Conservation (phyloP, 2,329 filamentous ascomycete species). For the Aureobasidium sp. region DNA sequence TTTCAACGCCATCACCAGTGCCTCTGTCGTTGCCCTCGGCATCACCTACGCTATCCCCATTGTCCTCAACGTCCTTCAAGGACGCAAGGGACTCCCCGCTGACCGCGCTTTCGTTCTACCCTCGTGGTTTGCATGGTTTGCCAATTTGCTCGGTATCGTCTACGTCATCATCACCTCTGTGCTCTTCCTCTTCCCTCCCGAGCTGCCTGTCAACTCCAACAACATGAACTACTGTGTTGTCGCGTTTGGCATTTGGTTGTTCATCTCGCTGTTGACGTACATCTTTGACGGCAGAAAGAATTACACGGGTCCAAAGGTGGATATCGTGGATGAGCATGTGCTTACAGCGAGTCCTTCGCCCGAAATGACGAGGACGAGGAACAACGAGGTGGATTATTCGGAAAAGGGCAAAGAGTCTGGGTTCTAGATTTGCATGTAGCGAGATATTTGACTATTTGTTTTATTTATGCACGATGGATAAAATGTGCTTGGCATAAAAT, state of each 20-base stretch:
- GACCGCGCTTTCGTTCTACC: constrained; percentile 51
- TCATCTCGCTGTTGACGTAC: constrained; percentile 54
- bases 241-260: constrained; percentile 51
- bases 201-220: constrained; percentile 53
- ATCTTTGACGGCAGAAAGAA: constrained; percentile 55
- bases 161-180: constrained; percentile 67
- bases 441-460: background rate
- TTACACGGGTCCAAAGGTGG: constrained; percentile 44
- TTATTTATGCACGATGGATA: background rate
- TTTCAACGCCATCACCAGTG: constrained; percentile 33
- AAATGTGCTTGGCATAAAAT: background rate
- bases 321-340: constrained; percentile 25
- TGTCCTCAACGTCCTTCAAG: constrained; percentile 60
- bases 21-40: constrained; percentile 62
- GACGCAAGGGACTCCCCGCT: constrained; percentile 56
- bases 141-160: constrained; percentile 53
- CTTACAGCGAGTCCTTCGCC: constrained; percentile 2
- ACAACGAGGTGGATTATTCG: background rate
- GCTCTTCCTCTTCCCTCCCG: constrained; percentile 67
- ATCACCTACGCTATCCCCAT: constrained; percentile 70
- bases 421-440: background rate
- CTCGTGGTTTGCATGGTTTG: constrained; percentile 50
- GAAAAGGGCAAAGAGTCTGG: background rate
- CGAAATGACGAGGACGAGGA: background rate
- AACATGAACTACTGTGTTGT: constrained; percentile 63